phyloP scores from a whole-genome alignment of 495 filamentous ascomycete genomes.

The Lasiosphaeria miniovina region DNA sequence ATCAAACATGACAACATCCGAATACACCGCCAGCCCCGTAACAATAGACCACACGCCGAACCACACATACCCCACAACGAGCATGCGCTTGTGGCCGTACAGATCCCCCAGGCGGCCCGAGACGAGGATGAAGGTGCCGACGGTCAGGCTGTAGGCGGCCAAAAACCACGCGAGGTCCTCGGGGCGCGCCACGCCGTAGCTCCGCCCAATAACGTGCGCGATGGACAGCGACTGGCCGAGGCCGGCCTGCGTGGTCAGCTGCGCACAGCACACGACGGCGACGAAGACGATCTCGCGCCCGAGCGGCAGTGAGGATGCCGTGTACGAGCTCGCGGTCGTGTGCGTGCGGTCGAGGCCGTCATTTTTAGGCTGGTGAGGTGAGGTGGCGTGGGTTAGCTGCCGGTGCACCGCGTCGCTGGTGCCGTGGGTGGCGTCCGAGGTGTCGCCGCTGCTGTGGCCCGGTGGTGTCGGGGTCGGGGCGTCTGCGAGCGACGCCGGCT shows the following conservation, averaged over 20 bases:
- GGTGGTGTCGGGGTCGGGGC: background rate
- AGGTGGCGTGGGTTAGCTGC: background rate
- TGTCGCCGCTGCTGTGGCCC: background rate
- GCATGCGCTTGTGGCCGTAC: conserved; percentile 57
- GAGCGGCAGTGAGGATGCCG: conserved; percentile 25
- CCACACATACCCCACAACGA: conserved; percentile 56
- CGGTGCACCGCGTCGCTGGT: background rate
- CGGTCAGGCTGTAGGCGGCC: conserved; percentile 56
- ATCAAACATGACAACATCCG: conserved; percentile 51
- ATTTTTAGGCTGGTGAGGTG: background rate
- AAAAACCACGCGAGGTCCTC: conserved; percentile 52
- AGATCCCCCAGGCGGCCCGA: conserved; percentile 59
- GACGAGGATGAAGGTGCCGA: conserved; percentile 64
- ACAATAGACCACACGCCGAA: conserved; percentile 57
- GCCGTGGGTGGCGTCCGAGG: background rate
- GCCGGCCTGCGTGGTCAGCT: conserved; percentile 36
- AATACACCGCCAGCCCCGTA: conserved; percentile 36
- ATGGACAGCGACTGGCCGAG: conserved; percentile 31
- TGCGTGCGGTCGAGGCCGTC: background rate
- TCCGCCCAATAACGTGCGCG: conserved; percentile 30
- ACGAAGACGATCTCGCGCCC: conserved; percentile 43
- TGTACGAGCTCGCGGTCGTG: conserved; percentile 7
- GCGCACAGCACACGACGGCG: conserved; percentile 41
- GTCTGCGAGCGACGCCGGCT: too few relatives aligned
- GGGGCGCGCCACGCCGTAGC: conserved; percentile 22